Evolutionary conservation across 805 yeast species (phyloP).

Genomic region (Monosporozyma servazzii): DNA sequence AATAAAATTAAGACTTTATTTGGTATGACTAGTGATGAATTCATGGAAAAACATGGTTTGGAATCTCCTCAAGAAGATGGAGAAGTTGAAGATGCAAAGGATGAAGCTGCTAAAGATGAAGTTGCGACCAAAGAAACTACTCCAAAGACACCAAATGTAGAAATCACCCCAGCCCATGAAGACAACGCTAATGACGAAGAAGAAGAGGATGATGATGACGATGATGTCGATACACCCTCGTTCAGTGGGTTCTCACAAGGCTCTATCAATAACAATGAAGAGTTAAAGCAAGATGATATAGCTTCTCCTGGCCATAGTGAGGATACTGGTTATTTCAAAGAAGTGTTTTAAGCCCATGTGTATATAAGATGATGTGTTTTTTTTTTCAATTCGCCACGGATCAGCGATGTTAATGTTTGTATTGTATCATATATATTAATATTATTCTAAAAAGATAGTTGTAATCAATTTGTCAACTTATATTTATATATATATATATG

Average conservation of each 20-base stretch:
- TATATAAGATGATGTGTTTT: background rate
- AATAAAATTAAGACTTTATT: constrained; percentile 25
- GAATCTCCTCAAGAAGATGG: constrained; percentile 5
- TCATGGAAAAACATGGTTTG: constrained; percentile 13
- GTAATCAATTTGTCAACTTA: no score
- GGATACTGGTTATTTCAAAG: constrained; percentile 5
- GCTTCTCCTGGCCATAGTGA: constrained; percentile 4
- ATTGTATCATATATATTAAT: background rate
- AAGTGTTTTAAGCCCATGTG: constrained; percentile 1
- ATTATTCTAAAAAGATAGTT: background rate
- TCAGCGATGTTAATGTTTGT: background rate
- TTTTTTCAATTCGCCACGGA: background rate
- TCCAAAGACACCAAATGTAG: background rate
- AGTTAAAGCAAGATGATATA: constrained; percentile 7
- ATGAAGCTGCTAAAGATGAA: constrained; percentile 4
- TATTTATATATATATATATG: background rate
- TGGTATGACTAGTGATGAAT: constrained; percentile 27
- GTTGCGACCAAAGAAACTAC: background rate
- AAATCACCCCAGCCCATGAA: background rate
- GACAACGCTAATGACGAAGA: background rate
- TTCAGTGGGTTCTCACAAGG: constrained; percentile 27
- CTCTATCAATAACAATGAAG: constrained; percentile 15
- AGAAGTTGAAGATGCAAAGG: constrained; percentile 1
- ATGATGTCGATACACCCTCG: constrained; percentile 10
- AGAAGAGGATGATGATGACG: constrained; percentile 2